Evolutionary conservation across 352 stramenopile genomes (phyloP).

Genomic region (Globisporangium middletonii): DNA sequence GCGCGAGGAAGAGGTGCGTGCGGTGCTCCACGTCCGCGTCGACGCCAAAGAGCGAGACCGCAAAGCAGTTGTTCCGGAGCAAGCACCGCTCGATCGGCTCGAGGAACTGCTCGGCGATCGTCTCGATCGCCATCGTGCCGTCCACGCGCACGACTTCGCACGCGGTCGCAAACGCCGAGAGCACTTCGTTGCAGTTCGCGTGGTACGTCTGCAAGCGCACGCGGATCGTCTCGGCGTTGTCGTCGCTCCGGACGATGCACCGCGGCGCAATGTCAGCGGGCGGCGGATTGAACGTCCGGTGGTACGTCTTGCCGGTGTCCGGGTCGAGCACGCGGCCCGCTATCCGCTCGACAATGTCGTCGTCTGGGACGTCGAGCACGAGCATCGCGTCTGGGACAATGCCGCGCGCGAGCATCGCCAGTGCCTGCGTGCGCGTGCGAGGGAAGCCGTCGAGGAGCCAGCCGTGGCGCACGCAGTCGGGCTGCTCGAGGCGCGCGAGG

Average conservation of each 20-base stretch:
- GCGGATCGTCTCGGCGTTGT: constrained; percentile 88
- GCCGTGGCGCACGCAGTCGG: constrained; percentile 63
- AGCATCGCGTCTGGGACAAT: constrained; percentile 92
- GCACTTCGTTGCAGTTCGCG: constrained; percentile 48
- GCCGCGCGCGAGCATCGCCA: constrained; percentile 42
- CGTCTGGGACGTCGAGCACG: constrained; percentile 92
- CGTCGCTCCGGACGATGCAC: constrained; percentile 66
- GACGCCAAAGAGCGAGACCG: constrained; percentile 52
- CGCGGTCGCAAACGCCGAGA: constrained; percentile 24
- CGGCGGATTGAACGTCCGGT: constrained; percentile 83
- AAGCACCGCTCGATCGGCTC: constrained; percentile 39
- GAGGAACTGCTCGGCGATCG: constrained; percentile 53
- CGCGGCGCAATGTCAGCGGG: constrained; percentile 56
- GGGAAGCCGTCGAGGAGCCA: constrained; percentile 96
- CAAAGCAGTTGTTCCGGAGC: constrained; percentile 55
- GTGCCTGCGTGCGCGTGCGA: constrained; percentile 81
- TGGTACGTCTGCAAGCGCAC: constrained; percentile 86
- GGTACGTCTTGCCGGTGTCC: constrained; percentile 90
- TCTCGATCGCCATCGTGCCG: constrained; percentile 42
- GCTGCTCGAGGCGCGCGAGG: constrained; percentile 68
- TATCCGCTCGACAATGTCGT: constrained; percentile 93
- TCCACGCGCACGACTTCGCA: constrained; percentile 44
- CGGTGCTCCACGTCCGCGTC: constrained; percentile 26
- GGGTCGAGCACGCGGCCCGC: constrained; percentile 89
- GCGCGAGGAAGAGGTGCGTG: constrained; percentile 42